phyloP scores from a whole-genome alignment of 768 basidiomycete species.

The Termitomyces sp. region DNA sequence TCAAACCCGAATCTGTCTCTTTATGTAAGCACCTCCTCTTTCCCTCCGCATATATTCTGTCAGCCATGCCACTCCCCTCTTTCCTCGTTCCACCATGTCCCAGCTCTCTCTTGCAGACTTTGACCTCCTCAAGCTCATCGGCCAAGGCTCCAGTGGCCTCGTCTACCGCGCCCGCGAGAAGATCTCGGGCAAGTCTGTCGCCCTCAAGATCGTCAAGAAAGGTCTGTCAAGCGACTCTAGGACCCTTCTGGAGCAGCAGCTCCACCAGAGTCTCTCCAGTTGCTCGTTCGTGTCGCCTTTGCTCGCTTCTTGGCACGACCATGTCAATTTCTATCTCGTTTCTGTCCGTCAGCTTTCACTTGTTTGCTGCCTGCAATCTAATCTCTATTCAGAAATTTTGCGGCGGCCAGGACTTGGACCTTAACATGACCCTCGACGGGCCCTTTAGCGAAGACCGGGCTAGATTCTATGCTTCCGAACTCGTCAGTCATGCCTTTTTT shows the following conservation, averaged over 20 bases:
- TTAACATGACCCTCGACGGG: background rate
- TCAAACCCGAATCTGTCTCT: background rate
- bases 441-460: background rate
- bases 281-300: conserved; percentile 1
- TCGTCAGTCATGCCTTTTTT: background rate
- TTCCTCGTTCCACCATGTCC: too few relatives aligned
- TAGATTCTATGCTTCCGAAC: conserved; percentile 1
- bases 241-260: background rate
- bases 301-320: conserved; percentile 6
- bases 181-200: background rate
- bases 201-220: conserved; percentile 6
- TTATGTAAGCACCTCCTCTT: conserved; percentile 4
- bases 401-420: conserved; percentile 1
- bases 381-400: conserved; percentile 1
- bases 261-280: background rate
- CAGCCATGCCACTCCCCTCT: background rate
- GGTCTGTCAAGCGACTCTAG: background rate
- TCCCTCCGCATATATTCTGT: background rate
- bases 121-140: background rate
- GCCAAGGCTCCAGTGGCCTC: background rate
- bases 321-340: conserved; percentile 4
- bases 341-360: conserved; percentile 3
- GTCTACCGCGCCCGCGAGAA: conserved; percentile 2
- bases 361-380: background rate
- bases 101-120: background rate